Evolutionary conservation across 768 basidiomycete species (phyloP).

Genomic region (Kwoniella dendrophila): DNA sequence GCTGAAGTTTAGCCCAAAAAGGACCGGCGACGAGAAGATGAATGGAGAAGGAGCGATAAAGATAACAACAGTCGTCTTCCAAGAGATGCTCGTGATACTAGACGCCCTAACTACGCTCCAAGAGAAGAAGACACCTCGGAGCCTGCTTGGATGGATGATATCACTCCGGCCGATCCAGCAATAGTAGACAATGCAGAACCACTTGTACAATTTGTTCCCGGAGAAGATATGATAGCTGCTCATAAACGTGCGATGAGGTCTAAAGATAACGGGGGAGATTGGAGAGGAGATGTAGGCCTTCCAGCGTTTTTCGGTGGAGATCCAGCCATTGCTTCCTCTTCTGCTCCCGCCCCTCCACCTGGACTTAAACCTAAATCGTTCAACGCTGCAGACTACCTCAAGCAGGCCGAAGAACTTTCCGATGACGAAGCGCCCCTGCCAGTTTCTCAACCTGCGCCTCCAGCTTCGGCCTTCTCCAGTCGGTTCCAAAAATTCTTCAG

Average conservation of each 20-base stretch:
- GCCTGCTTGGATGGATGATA: constrained; percentile 50
- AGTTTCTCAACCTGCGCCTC: constrained; percentile 2
- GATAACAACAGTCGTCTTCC: background rate
- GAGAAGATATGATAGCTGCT: constrained; percentile 50
- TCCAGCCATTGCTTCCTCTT: constrained; percentile 19
- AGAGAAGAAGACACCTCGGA: constrained; percentile 33
- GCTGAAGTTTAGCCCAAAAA: constrained; percentile 9
- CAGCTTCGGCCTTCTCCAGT: constrained; percentile 30
- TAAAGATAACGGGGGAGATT: constrained; percentile 18
- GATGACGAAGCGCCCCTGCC: constrained; percentile 16
- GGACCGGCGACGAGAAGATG: constrained; percentile 15
- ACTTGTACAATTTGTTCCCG: constrained; percentile 41
- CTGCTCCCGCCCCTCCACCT: constrained; percentile 17
- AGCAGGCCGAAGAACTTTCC: constrained; percentile 21
- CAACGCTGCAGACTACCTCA: constrained; percentile 47
- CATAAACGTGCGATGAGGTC: constrained; percentile 43
- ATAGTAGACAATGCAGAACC: constrained; percentile 25
- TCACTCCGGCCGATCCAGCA: constrained; percentile 22
- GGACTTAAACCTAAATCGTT: constrained; percentile 32
- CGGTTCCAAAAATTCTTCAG: constrained; percentile 50
- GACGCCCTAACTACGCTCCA: constrained; percentile 7
- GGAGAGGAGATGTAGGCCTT: constrained; percentile 19
- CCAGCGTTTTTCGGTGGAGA: constrained; percentile 22
- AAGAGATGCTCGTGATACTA: constrained; percentile 7
- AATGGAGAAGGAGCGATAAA: constrained; percentile 18